Evolutionary conservation across 345 rosid genomes (phyloP), one percentile per base, ranked within the genome.

Genomic region (Salix exigua): DNA sequence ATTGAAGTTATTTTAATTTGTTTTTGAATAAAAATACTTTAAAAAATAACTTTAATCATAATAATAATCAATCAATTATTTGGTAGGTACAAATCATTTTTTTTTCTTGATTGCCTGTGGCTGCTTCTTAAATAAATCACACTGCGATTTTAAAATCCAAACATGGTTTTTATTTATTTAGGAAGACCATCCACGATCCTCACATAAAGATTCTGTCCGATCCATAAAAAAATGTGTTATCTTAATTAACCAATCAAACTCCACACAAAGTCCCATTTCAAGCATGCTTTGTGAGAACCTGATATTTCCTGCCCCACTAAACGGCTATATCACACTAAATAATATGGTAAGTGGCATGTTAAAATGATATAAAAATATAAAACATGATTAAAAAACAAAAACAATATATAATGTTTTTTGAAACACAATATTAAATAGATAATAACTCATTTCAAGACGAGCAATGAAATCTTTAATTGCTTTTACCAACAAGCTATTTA

Each of bases 241-340:
- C 79, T 38, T 7, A 31, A 68, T 28, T 71, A 23, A 16, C 76
- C 84, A 82, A 82, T 75, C 68, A 61, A 67, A 7, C 18, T 8
- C 14, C 7, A 5, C 19, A n/a, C 23, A 75, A 4, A 72, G 78
- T 78, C 82, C 67, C 60, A 72, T 67, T 28, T 78, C 18, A 61
- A 76, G 81, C 87, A 81, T 74, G 82, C 87, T 68, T 73, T 17
- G 60, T 17, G 0, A 31, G 19, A 17, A 38, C 31, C 37, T 23
- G 19, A 5, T 30, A 5, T 70, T 48, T 63, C 37, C 55, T 33
- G 6, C 37, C 37, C 73, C 72, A 26, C 66, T 70, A 5, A 18
- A 79, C 42, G 37, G 37, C 37, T 33, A 33, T 33, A 33, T 33
- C 37, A 4, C 37, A 33, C 6, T 33, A 33, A 55, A 26, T 31